A percentile compares a stretch with the other conserved stretches of the same genome.
Conservation (phyloP, 768 basidiomycete genomes). For the Paxillus ammoniavirescens region DNA sequence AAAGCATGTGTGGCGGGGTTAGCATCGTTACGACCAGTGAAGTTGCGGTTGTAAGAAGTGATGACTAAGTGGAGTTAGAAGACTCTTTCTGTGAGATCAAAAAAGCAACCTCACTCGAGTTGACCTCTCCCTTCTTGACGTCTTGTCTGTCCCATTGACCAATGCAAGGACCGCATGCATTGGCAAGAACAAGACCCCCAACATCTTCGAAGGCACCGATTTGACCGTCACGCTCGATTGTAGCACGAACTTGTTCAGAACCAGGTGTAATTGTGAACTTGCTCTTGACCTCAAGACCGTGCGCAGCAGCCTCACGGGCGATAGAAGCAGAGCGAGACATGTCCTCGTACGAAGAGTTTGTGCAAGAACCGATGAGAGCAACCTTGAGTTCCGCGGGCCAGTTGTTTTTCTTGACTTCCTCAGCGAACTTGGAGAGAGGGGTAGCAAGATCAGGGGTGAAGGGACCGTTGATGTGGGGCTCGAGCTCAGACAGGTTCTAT, state of each 20-base stretch:
- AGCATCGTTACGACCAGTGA: slow-evolving; percentile 99
- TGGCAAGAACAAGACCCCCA: slow-evolving; percentile 93
- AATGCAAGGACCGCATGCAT: slow-evolving; percentile 98
- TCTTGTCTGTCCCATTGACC: slow-evolving; percentile 99
- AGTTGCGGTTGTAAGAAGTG: slow-evolving; percentile 99
- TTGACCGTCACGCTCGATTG: slow-evolving; percentile 94
- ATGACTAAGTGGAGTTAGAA: slow-evolving; percentile 58
- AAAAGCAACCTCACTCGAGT: slow-evolving; percentile 76
- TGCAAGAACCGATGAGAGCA: slow-evolving; percentile 98
- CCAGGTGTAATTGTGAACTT: slow-evolving; percentile 98
- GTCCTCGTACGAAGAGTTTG: slow-evolving; percentile 99
- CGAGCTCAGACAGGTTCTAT: slow-evolving; percentile 92
- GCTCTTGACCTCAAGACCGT: slow-evolving; percentile 98
- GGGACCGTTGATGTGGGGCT: slow-evolving; percentile 99
- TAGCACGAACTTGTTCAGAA: slow-evolving; percentile 97
- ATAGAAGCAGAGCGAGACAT: slow-evolving; percentile 97
- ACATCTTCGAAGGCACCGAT: slow-evolving; percentile 83
- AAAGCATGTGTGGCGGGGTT: slow-evolving; percentile 99
- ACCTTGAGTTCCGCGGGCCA: slow-evolving; percentile 99
- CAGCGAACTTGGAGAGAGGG: slow-evolving; percentile 93
- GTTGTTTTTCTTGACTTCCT: slow-evolving; percentile 87
- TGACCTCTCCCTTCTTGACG: slow-evolving; percentile 93
- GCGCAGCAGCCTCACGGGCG: slow-evolving; percentile 93
- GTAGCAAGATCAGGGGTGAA: slow-evolving; percentile 99
- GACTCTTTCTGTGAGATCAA: background rate